Percentiles rank a stretch among this genome's conserved stretches.
Evolutionary conservation across 2,329 filamentous ascomycete genomes (phyloP).

Genomic region (Neurospora sp.): DNA sequence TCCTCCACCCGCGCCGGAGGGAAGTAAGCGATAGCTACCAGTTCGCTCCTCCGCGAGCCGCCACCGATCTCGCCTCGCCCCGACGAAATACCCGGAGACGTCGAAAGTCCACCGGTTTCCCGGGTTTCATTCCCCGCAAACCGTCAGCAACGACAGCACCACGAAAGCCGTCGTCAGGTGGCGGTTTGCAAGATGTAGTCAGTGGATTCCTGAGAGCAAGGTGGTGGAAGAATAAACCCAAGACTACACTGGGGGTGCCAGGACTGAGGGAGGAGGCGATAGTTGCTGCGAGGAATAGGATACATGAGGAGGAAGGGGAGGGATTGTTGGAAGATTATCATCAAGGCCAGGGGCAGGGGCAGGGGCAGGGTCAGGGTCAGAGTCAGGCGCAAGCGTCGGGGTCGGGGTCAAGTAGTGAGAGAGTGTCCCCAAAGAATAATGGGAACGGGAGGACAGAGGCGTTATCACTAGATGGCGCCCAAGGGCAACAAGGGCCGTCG

Average conservation of each 20-base stretch:
- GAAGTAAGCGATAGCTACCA: slow-evolving; percentile 21
- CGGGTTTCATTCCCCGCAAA: slow-evolving; percentile 46
- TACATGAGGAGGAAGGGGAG: background rate
- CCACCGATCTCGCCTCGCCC: slow-evolving; percentile 16
- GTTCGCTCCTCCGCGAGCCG: slow-evolving; percentile 9
- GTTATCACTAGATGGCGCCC: background rate
- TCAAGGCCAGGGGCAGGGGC: background rate
- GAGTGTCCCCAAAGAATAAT: background rate
- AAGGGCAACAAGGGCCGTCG: background rate
- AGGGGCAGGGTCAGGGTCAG: background rate
- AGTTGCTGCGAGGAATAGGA: background rate
- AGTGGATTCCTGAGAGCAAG: slow-evolving; percentile 43
- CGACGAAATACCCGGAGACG: slow-evolving; percentile 31
- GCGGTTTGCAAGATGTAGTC: slow-evolving; percentile 38
- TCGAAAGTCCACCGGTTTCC: slow-evolving; percentile 51
- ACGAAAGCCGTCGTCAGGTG: slow-evolving; percentile 25
- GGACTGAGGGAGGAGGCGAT: background rate
- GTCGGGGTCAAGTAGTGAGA: background rate
- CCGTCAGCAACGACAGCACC: slow-evolving; percentile 18
- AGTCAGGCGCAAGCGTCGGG: background rate
- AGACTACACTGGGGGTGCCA: background rate
- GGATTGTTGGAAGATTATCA: background rate
- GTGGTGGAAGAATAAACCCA: slow-evolving; percentile 36
- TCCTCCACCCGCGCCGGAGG: slow-evolving; percentile 26
- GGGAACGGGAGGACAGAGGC: background rate